Evolutionary conservation across 495 filamentous ascomycete species (phyloP).

Genomic region (Rhypophila decipiens): DNA sequence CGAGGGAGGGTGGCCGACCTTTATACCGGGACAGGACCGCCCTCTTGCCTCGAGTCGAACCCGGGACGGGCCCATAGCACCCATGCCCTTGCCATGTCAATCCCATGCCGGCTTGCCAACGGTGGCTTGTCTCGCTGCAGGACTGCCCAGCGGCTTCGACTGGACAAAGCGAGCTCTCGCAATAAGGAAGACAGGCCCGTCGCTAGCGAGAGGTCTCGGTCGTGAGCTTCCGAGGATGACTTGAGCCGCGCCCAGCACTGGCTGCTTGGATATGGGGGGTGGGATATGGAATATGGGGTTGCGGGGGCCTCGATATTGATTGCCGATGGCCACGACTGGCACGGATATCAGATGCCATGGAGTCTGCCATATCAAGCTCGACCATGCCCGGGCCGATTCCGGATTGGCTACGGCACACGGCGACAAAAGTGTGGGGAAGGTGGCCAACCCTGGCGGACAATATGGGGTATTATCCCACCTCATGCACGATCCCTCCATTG

Average conservation of each 20-base stretch:
- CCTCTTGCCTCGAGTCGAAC: no score
- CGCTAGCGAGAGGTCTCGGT: constrained; percentile 33
- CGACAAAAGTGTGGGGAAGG: constrained; percentile 26
- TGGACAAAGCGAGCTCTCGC: constrained; percentile 14
- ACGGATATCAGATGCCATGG: constrained; percentile 26
- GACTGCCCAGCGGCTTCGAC: background rate
- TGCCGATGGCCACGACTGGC: constrained; percentile 27
- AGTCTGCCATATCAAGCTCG: constrained; percentile 26
- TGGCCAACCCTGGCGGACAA: constrained; percentile 11
- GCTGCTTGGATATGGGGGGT: constrained; percentile 29
- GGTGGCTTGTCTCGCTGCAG: background rate
- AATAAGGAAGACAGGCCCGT: constrained; percentile 47
- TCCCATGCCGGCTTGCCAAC: no score
- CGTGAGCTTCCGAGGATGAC: constrained; percentile 35
- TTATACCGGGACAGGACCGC: constrained; percentile 23
- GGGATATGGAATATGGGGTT: constrained; percentile 37
- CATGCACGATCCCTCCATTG: constrained; percentile 16
- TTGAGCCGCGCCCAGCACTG: constrained; percentile 25
- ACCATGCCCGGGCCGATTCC: constrained; percentile 17
- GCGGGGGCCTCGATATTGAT: constrained; percentile 12
- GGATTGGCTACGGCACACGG: constrained; percentile 18
- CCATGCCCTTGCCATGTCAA: background rate
- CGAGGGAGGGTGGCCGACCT: constrained; percentile 21
- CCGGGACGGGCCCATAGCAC: no score
- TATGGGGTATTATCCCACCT: constrained; percentile 22